Percentiles rank a stretch among this genome's conserved stretches.
These are phyloP conservation scores for Aspergillus aculeatinus DNA, from an alignment of 2,329 filamentous ascomycete genomes.

Conservation along the genomic window DNA sequence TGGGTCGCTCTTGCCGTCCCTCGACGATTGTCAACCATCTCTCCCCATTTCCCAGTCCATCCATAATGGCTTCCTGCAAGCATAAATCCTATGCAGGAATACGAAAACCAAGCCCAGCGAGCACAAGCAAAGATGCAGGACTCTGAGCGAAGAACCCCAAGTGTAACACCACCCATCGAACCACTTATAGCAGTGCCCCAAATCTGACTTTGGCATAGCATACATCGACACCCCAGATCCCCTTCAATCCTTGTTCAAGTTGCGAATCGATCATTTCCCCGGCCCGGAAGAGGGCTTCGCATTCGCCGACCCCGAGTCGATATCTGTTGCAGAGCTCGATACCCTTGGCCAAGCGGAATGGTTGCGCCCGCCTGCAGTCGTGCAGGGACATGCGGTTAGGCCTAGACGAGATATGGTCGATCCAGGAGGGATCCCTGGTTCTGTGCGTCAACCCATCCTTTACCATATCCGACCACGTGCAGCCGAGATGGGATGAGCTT, in stretches of 20 bases:
- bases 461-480: constrained; percentile 18
- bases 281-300: not conserved
- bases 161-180: not conserved
- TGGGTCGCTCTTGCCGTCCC: no score
- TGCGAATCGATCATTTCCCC: not conserved
- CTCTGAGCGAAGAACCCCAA: not conserved
- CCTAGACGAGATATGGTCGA: constrained; percentile 25
- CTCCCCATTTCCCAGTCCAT: no score
- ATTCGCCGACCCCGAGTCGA: not conserved
- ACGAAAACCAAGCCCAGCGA: no score
- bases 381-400: constrained; percentile 29
- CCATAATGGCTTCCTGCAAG: no score
- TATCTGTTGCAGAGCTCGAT: constrained; percentile 11
- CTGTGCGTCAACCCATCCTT: constrained; percentile 28
- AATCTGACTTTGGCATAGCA: not conserved
- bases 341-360: constrained; percentile 17
- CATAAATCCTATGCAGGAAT: no score
- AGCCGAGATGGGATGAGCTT: constrained; percentile 27
- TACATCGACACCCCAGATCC: not conserved
- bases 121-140: not conserved
- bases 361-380: constrained; percentile 23
- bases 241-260: no score
- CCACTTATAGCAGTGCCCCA: no score
- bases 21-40: no score
- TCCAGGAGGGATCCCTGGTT: constrained; percentile 33